Percentiles rank a stretch among this genome's conserved stretches.
These are phyloP conservation scores for Pyricularia sp. DNA, from an alignment of 2,329 filamentous ascomycete species.

Conservation along the genomic window DNA sequence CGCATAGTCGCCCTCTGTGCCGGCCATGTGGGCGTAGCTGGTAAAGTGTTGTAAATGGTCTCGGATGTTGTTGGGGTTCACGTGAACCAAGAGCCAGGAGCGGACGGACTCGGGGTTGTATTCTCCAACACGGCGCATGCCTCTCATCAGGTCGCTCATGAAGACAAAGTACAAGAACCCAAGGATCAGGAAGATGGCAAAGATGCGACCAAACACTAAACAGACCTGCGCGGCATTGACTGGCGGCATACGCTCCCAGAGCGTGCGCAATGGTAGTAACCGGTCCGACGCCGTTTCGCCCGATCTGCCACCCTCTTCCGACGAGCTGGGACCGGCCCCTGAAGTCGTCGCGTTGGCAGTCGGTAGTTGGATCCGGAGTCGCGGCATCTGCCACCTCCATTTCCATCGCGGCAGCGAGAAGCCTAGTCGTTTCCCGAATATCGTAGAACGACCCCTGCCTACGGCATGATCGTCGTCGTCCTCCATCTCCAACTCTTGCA, in stretches of 20 bases:
- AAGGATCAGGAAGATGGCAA: slow-evolving; percentile 67
- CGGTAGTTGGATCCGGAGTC: slow-evolving; percentile 35
- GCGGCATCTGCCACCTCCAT: slow-evolving; percentile 44
- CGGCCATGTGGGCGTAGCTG: slow-evolving; percentile 79
- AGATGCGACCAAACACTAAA: slow-evolving; percentile 61
- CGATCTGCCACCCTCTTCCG: slow-evolving; percentile 11
- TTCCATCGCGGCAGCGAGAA: slow-evolving; percentile 44
- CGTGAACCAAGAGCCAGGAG: slow-evolving; percentile 60
- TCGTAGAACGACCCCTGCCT: slow-evolving; percentile 26
- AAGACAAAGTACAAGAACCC: slow-evolving; percentile 78
- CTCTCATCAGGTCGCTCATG: slow-evolving; percentile 71
- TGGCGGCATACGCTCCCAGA: slow-evolving; percentile 22
- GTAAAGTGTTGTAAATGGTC: slow-evolving; percentile 71
- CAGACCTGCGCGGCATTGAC: slow-evolving; percentile 34
- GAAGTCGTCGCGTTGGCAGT: slow-evolving; percentile 6
- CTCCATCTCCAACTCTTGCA: slow-evolving; percentile 83
- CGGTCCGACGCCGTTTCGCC: slow-evolving; percentile 12
- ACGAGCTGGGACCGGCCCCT: slow-evolving; percentile 17
- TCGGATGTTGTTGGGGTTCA: slow-evolving; percentile 61
- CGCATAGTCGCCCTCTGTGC: slow-evolving; percentile 86
- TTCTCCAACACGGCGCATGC: slow-evolving; percentile 47
- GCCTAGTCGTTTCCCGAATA: slow-evolving; percentile 47
- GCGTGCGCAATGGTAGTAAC: slow-evolving; percentile 7
- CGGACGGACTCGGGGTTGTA: slow-evolving; percentile 81
- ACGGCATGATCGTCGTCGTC: slow-evolving; percentile 42